Base-by-base conservation (phyloP, 306 rosid genomes). In the Lithocarpus polystachyus region DNA sequence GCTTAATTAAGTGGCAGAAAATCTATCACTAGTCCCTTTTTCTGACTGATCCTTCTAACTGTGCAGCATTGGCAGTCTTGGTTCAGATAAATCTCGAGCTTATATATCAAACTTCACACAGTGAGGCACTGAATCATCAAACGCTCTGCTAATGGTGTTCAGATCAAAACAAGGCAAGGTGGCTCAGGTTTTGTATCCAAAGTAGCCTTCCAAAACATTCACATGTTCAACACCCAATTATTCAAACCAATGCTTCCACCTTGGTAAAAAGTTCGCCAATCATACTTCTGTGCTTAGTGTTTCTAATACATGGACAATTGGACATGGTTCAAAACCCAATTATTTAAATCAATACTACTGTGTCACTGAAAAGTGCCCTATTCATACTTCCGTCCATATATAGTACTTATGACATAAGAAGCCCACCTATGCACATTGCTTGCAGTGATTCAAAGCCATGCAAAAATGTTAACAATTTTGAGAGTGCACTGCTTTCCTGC, bases 371-470 rank as follows among this genome's bases (percentile, higher is more conserved):
- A 29, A 29, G 33, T 29, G 4, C 33, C 33, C 33, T 5, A 4
- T 3, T 29, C 33, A 29, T 4, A 29, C 33, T 29, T 29, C 4
- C 33, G 0, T 29, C 0, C 81, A 88, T 88, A 33, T 82, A 31
- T 45, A 92, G 95, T 4, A 90, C 91, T 1, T n/a, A n/a, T n/a
- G n/a, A 90, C 64, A 72, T 76, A 0, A 79, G 89, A 35, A 82
- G n/a, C n/a, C 86, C 89, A 0, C 86, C 92, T 0, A 61, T 87
- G 62, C 84, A 76, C 48, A 78, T 87, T 18, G 85, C 89, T 20
- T 88, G 91, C 89, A 84, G 91, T 51, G 89, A 90, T 70, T 77
- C 85, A n/a, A 65, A 85, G 35, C 92, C 89, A 26, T 88, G 90
- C 78, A 86, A 80, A 8, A 86, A 88, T 56, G 84, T 86, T n/a